phyloP scores from a whole-genome alignment of 805 yeast species.

The Saccharomyces jurei region DNA sequence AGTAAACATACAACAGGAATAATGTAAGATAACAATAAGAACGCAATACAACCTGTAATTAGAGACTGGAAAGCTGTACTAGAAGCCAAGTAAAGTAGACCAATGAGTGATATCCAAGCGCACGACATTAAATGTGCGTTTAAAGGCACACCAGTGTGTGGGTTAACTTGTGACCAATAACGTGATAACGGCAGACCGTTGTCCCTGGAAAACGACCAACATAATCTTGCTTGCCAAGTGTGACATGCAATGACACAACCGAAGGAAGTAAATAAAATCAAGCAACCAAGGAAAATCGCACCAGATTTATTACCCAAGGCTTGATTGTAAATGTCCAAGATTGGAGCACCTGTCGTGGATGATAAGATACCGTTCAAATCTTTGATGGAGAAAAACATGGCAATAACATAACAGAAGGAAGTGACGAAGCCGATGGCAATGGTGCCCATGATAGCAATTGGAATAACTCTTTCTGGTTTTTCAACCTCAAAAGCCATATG shows the following conservation, averaged over 20 bases:
- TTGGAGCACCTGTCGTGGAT: slow-evolving; percentile 54
- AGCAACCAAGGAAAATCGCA: slow-evolving; percentile 45
- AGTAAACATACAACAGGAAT: slow-evolving; percentile 49
- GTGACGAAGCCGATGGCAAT: slow-evolving; percentile 65
- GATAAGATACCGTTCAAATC: slow-evolving; percentile 42
- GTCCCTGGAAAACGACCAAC: slow-evolving; percentile 70
- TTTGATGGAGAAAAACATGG: slow-evolving; percentile 55
- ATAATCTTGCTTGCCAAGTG: slow-evolving; percentile 63
- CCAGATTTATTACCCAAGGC: slow-evolving; percentile 48
- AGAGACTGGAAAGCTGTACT: slow-evolving; percentile 61
- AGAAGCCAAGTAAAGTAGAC: slow-evolving; percentile 57
- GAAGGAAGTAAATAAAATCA: slow-evolving; percentile 48
- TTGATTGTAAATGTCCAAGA: slow-evolving; percentile 56
- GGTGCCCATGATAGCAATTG: slow-evolving; percentile 59
- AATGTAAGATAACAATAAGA: slow-evolving; percentile 49
- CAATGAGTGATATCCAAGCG: slow-evolving; percentile 44
- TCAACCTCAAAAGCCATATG: slow-evolving; percentile 65
- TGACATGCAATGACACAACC: slow-evolving; percentile 60
- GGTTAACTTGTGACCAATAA: slow-evolving; percentile 45
- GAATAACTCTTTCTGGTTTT: slow-evolving; percentile 52
- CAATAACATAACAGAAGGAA: slow-evolving; percentile 43
- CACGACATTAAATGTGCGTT: slow-evolving; percentile 56
- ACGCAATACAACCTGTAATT: slow-evolving; percentile 55
- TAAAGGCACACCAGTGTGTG: slow-evolving; percentile 49
- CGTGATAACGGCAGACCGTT: slow-evolving; percentile 55